Conservation (phyloP, 768 basidiomycete species). For the Thelephora ganbajun region DNA sequence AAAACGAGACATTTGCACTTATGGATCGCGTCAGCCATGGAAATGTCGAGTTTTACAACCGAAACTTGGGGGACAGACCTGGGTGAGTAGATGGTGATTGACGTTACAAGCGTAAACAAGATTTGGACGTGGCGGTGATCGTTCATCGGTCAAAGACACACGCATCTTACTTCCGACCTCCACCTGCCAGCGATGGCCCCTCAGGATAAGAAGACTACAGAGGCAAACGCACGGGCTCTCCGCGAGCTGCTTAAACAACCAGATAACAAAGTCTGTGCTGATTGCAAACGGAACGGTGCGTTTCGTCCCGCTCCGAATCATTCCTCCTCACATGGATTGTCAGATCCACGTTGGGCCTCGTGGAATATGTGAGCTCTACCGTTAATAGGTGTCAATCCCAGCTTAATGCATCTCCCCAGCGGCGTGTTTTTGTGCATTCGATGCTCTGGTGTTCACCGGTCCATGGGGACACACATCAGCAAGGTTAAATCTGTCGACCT, state of each 20-base stretch:
- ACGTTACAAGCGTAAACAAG: too few species aligned
- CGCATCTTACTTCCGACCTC: too few species aligned
- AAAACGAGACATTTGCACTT: slow-evolving; percentile 9
- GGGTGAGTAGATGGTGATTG: too few species aligned
- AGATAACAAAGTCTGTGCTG: slow-evolving; percentile 90
- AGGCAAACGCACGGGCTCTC: slow-evolving; percentile 62
- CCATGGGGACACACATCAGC: slow-evolving; percentile 97
- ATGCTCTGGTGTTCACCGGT: slow-evolving; percentile 93
- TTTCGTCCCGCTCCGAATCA: slow-evolving; percentile 3
- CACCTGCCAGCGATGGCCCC: slow-evolving; percentile 18
- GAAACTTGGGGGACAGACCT: too few species aligned
- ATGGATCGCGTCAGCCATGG: too few species aligned
- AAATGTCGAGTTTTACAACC: too few species aligned
- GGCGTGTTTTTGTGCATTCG: slow-evolving; percentile 94
- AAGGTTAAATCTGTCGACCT: slow-evolving; percentile 96
- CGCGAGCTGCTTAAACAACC: slow-evolving; percentile 79
- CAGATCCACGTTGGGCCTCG: slow-evolving; percentile 96
- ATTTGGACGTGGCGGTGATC: too few species aligned
- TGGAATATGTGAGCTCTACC: slow-evolving; percentile 69
- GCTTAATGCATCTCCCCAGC: slow-evolving; percentile 23
- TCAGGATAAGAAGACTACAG: slow-evolving; percentile 80
- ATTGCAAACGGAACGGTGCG: slow-evolving; percentile 93
- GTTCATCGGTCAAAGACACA: too few species aligned
- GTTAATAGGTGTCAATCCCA: neutral
- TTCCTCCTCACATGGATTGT: slow-evolving; percentile 2